Evolutionary conservation across 2,329 filamentous ascomycete genomes (phyloP).

Genomic region (Fusarium fujikuroi): DNA sequence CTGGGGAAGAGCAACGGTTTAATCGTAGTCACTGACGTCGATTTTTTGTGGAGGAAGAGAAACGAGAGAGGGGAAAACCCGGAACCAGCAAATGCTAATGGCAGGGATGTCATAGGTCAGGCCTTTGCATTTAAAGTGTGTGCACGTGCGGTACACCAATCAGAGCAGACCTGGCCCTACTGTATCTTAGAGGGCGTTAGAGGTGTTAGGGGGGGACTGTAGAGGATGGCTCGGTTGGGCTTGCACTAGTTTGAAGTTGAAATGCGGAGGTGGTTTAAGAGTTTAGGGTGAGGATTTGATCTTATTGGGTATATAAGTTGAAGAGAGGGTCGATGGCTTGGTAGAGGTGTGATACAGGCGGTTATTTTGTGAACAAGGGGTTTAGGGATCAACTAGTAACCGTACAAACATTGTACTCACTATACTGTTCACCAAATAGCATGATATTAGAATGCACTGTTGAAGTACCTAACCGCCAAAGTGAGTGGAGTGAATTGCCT

Average conservation of each 20-base stretch:
- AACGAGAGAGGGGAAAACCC: not conserved
- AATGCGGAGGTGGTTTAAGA: slow-evolving; percentile 14
- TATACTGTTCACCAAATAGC: not conserved
- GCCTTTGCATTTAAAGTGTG: slow-evolving; percentile 30
- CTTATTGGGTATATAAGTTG: slow-evolving; percentile 20
- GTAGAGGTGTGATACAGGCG: slow-evolving; percentile 10
- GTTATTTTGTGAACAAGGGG: slow-evolving; percentile 8
- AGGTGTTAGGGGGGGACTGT: not conserved
- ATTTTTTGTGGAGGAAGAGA: slow-evolving; percentile 25
- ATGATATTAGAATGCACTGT: too few species aligned
- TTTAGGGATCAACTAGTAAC: not conserved
- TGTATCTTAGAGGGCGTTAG: not conserved
- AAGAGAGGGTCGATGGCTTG: slow-evolving; percentile 13
- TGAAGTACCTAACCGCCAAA: too few species aligned
- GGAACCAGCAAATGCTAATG: slow-evolving; percentile 45
- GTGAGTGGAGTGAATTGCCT: not conserved
- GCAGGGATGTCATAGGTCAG: slow-evolving; percentile 50
- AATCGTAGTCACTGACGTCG: slow-evolving; percentile 38
- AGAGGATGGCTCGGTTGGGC: slow-evolving; percentile 18
- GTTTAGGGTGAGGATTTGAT: slow-evolving; percentile 10
- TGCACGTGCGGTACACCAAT: slow-evolving; percentile 4
- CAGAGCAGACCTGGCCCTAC: not conserved
- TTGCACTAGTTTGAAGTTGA: slow-evolving; percentile 19
- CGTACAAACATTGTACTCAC: not conserved
- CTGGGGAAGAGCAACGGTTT: slow-evolving; percentile 9